phyloP scores from a whole-genome alignment of 2,329 filamentous ascomycete species.

The Fusarium sp. region DNA sequence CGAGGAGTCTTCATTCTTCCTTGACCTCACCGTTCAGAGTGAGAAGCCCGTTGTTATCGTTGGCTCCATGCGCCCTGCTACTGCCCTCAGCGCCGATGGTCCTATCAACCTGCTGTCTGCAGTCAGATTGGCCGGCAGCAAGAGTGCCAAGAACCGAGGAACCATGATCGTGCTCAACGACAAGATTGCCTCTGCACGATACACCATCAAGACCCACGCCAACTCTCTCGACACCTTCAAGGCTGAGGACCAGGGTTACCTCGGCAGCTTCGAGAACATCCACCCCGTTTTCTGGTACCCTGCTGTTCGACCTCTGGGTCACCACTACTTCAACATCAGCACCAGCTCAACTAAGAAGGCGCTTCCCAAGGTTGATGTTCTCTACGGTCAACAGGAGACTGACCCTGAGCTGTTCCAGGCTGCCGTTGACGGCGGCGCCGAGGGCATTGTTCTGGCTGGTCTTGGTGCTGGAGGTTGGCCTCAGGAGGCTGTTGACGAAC shows the following conservation, averaged over 20 bases:
- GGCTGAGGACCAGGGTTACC: conserved; percentile 67
- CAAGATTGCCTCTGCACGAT: conserved; percentile 69
- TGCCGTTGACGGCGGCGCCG: conserved; percentile 62
- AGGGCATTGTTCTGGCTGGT: conserved; percentile 69
- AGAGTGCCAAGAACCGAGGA: conserved; percentile 63
- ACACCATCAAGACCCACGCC: conserved; percentile 72
- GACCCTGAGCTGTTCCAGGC: conserved; percentile 61
- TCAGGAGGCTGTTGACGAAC: conserved; percentile 53
- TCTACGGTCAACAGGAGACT: conserved; percentile 68
- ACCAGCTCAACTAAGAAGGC: conserved; percentile 42
- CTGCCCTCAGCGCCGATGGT: conserved; percentile 73
- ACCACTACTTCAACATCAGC: conserved; percentile 59
- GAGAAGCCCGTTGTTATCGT: conserved; percentile 72
- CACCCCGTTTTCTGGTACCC: conserved; percentile 72
- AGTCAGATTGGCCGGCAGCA: conserved; percentile 66
- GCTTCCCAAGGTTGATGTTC: conserved; percentile 69
- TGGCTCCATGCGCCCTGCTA: conserved; percentile 74
- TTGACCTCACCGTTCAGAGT: conserved; percentile 69
- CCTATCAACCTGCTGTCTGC: conserved; percentile 73
- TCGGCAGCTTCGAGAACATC: conserved; percentile 71
- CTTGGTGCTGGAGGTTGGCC: conserved; percentile 68
- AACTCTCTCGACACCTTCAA: conserved; percentile 75
- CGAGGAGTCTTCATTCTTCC: conserved; percentile 74
- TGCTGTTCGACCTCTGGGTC: conserved; percentile 62
- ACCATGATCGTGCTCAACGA: conserved; percentile 74